Evolutionary conservation across 345 rosid genomes (phyloP).

Genomic region (Clausena lansium): DNA sequence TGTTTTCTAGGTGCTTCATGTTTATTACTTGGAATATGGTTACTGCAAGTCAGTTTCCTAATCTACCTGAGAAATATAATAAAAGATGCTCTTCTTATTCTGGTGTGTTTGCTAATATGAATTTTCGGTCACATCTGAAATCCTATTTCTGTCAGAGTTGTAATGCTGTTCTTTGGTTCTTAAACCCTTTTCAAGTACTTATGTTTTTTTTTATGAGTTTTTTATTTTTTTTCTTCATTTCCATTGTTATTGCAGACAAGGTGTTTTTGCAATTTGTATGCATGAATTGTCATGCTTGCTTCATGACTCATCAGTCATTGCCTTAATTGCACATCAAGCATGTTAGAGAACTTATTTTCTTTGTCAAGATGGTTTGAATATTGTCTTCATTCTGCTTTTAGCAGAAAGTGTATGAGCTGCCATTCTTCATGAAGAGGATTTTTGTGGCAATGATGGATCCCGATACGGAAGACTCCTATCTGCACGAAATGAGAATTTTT

Average conservation of each 20-base stretch:
- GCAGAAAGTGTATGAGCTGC: conserved; percentile 67
- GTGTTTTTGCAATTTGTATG: not conserved
- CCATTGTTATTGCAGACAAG: not conserved
- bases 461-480: conserved; percentile 45
- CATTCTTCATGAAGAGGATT: conserved; percentile 64
- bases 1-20: not conserved
- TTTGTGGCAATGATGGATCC: conserved; percentile 77
- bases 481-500: conserved; percentile 64
- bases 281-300: not conserved
- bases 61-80: not conserved
- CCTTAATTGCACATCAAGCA: not conserved
- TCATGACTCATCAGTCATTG: not conserved
- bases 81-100: not conserved
- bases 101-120: not conserved
- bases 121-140: not conserved
- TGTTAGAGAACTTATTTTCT: not conserved
- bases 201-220: too few species aligned
- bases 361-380: conserved; percentile 12
- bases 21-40: conserved; percentile 1
- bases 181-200: too few species aligned
- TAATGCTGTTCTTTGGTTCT: too few species aligned
- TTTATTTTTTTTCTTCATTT: too few species aligned
- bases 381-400: conserved; percentile 15
- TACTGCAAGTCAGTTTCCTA: not conserved
- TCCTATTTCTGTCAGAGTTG: not conserved